phyloP scores from a whole-genome alignment of 805 yeast genomes.

The Kodamaea sagamina region DNA sequence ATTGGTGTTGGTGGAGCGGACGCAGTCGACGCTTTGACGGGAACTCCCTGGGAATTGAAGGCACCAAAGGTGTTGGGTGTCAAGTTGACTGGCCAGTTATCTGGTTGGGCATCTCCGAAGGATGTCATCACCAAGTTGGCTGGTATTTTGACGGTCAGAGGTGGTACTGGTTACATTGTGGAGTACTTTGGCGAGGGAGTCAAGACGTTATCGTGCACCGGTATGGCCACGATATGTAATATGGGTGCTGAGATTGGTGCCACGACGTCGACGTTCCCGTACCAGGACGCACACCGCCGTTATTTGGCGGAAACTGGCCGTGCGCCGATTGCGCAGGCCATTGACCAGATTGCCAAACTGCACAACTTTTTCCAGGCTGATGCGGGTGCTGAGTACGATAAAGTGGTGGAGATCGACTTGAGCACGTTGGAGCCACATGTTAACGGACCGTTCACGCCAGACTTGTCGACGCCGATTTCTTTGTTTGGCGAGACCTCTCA shows the following conservation, averaged over 20 bases:
- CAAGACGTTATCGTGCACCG: slow-evolving; percentile 88
- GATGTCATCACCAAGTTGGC: slow-evolving; percentile 92
- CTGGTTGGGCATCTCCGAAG: slow-evolving; percentile 97
- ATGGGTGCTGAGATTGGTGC: slow-evolving; percentile 99
- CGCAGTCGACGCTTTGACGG: slow-evolving; percentile 95
- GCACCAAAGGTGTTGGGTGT: slow-evolving; percentile 97
- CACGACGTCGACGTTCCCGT: slow-evolving; percentile 96
- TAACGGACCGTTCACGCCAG: slow-evolving; percentile 98
- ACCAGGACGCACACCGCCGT: slow-evolving; percentile 85
- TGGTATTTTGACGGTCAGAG: slow-evolving; percentile 92
- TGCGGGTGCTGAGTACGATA: slow-evolving; percentile 90
- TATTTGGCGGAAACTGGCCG: slow-evolving; percentile 88
- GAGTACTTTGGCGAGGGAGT: slow-evolving; percentile 98
- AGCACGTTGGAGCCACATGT: slow-evolving; percentile 90
- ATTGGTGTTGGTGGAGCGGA: slow-evolving; percentile 99
- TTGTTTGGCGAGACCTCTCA: slow-evolving; percentile 80
- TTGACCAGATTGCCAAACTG: slow-evolving; percentile 60
- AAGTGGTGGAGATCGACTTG: slow-evolving; percentile 87
- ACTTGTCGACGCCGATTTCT: slow-evolving; percentile 93
- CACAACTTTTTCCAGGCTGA: slow-evolving; percentile 78
- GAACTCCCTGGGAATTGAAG: slow-evolving; percentile 95
- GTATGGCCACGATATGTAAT: slow-evolving; percentile 99
- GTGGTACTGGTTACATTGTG: slow-evolving; percentile 96
- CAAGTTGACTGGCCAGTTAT: slow-evolving; percentile 86
- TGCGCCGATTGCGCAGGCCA: slow-evolving; percentile 80